These are phyloP conservation scores for Trichoderma sp. DNA, from an alignment of 2,329 filamentous ascomycete species.

Conservation along the genomic window DNA sequence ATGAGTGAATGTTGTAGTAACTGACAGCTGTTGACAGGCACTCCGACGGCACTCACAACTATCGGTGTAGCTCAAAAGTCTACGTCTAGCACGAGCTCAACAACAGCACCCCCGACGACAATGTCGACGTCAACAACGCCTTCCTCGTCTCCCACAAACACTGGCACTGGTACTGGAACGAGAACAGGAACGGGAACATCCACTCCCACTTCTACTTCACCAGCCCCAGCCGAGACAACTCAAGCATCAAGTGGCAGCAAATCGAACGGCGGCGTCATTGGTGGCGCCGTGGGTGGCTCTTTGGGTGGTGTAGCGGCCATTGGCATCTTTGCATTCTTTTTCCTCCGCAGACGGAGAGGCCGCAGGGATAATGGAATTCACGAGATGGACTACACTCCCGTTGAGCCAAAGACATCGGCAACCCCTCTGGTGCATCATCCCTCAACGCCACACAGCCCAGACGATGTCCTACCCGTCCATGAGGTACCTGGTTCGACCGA, in stretches of 20 bases:
- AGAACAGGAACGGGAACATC: neutral
- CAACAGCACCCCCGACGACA: neutral
- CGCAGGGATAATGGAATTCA: neutral
- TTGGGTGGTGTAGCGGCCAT: neutral
- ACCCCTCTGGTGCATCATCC: neutral
- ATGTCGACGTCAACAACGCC: neutral
- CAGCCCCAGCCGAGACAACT: neutral
- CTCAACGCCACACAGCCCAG: neutral
- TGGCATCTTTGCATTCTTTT: neutral
- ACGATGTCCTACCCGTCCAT: neutral
- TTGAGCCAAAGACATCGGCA: neutral
- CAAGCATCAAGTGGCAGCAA: neutral
- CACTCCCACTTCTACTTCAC: neutral
- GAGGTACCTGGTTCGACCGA: neutral
- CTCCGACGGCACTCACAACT: neutral
- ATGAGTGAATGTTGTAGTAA: neutral
- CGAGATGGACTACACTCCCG: neutral
- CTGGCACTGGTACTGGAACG: neutral
- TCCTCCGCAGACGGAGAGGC: neutral
- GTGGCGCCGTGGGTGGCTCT: neutral
- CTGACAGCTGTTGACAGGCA: neutral
- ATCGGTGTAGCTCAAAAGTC: neutral
- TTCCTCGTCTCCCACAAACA: neutral
- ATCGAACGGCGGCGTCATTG: neutral
- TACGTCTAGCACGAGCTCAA: neutral